Percentiles rank a stretch among this genome's conserved stretches.
Evolutionary conservation across 441 rosid species (phyloP).

Genomic region (Erysimum cheiri): DNA sequence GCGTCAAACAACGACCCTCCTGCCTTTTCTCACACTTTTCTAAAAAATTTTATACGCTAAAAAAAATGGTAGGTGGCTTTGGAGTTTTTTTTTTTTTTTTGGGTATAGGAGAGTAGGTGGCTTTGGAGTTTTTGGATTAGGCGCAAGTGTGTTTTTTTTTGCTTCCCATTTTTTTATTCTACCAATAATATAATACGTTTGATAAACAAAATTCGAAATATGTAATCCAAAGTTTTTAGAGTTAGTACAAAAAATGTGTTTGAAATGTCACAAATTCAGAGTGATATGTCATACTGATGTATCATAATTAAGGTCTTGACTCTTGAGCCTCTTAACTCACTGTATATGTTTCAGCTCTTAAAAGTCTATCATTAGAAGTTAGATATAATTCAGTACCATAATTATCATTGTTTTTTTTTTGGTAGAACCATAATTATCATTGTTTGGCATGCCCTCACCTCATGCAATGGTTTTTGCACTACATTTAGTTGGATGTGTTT

Average conservation of each 20-base stretch:
- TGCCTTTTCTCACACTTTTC: constrained; percentile 1
- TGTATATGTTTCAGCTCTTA: too few species aligned
- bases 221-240: not conserved
- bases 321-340: too few species aligned
- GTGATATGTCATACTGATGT: too few species aligned
- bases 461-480: not conserved
- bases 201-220: not conserved
- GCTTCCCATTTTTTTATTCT: too few species aligned
- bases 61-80: constrained; percentile 13
- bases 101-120: too few species aligned
- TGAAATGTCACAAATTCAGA: not conserved
- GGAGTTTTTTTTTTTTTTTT: too few species aligned
- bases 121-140: not conserved
- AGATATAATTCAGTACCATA: not conserved
- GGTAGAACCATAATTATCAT: too few species aligned
- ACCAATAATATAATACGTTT: too few species aligned
- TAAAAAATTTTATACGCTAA: constrained; percentile 11
- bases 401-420: too few species aligned
- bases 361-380: too few species aligned
- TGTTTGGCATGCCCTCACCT: not conserved
- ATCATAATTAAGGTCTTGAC: not conserved
- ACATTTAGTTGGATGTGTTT: not conserved
- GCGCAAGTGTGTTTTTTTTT: not conserved
- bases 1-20: constrained; percentile 18
- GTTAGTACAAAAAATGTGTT: not conserved